Base-by-base conservation (phyloP, 1,284 basidiomycete genomes). In the Boletus semigastroideus region DNA sequence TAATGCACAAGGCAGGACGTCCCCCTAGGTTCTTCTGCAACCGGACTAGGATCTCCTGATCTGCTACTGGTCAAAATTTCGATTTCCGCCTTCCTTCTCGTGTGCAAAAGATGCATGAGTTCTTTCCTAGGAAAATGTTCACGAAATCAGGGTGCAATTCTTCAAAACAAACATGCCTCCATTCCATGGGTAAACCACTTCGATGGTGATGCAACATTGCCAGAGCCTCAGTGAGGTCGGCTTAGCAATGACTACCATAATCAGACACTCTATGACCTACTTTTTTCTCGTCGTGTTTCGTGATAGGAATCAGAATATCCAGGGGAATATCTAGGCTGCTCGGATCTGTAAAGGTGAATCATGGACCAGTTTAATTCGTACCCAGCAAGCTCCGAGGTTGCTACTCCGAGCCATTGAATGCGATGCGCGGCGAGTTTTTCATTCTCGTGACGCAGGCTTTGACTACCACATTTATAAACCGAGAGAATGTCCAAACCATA, bases 401-500 rank as follows among this genome's bases (percentile, higher is more conserved):
- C 83, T n/a, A 96, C 68, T 2, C 94, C 94, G 1, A 93, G 67
- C 88, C 92, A 95, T 60, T 82, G 70, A 17, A 94, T 65, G 17
- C 90, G 77, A 27, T 74, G 71, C 0, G 90, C 83, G 0, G 84
- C 81, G 20, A 92, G 73, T 41, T 75, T 80, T 12, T 70, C 74
- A 31, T 75, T 79, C 63, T 92, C 86, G 63, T 91, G 87, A 37
- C 73, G 72, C 69, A 91, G 73, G 40, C 70, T 73, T 48, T 65
- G 68, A 58, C 87, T 90, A 13, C 89, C 87, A 54, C 83, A 82
- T 57, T 81, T 87, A 72, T 94, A 97, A 4, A 90, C 87, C 1
- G 89, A 88, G 3, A 93, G 77, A 54, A 98, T 96, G 55, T 94
- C 91, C 37, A 97, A 68, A 2, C 94, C 94, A 66, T 91, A 90